Evolutionary conservation across 768 basidiomycete species (phyloP).

Genomic region (Pholiota conissans): DNA sequence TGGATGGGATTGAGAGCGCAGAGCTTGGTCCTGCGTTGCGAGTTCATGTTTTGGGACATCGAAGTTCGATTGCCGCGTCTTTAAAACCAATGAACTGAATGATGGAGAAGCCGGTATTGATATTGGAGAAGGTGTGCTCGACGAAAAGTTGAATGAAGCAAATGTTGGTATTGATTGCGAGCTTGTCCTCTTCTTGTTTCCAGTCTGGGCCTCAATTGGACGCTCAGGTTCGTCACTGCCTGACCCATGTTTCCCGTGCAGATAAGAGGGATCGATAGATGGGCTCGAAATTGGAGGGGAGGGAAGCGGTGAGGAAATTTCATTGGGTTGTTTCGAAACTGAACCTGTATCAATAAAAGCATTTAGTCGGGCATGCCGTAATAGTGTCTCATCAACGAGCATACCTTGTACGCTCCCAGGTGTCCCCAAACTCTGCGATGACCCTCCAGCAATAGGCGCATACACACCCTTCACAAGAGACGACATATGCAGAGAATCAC

Average conservation of each 20-base stretch:
- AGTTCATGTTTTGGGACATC: neutral
- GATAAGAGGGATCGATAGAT: slow-evolving; percentile 8
- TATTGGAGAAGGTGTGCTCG: slow-evolving; percentile 14
- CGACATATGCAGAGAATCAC: slow-evolving; percentile 30
- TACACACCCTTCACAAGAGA: neutral
- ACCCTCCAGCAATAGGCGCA: neutral
- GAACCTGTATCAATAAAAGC: neutral
- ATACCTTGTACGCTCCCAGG: neutral
- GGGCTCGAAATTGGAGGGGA: slow-evolving; percentile 35
- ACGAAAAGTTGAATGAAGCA: slow-evolving; percentile 21
- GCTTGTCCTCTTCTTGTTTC: neutral
- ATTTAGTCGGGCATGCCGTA: neutral
- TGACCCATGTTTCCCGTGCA: neutral
- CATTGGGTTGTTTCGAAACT: neutral
- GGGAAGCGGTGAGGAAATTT: slow-evolving; percentile 28
- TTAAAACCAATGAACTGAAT: slow-evolving; percentile 21
- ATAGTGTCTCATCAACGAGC: neutral
- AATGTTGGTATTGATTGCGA: slow-evolving; percentile 17
- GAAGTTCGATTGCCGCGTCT: slow-evolving; percentile 9
- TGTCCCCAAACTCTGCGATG: neutral
- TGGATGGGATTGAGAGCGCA: slow-evolving; percentile 1
- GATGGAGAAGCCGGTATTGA: slow-evolving; percentile 26
- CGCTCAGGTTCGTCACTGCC: neutral
- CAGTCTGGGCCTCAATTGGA: no score
- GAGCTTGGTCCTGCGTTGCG: neutral